Conservation (phyloP, 345 rosid genomes). For the Kernera saxatilis region DNA sequence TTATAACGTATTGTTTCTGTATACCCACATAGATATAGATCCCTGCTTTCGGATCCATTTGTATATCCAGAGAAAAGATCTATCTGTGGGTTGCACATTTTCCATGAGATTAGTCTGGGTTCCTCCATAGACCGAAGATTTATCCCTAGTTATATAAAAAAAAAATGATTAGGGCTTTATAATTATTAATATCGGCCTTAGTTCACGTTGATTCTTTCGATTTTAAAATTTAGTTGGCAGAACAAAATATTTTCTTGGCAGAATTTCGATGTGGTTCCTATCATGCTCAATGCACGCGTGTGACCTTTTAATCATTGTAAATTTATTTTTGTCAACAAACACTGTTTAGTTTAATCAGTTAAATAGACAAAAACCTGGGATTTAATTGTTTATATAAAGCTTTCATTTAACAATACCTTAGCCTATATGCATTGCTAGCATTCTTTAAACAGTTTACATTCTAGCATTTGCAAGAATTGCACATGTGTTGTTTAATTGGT, state of each 20-base stretch:
- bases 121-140: too few relatives aligned
- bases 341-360: slow-evolving; percentile 1
- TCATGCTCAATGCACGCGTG: slow-evolving; percentile 29
- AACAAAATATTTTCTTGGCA: slow-evolving; percentile 16
- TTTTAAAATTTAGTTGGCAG: slow-evolving; percentile 4
- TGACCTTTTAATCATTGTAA: slow-evolving; percentile 21
- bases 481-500: neutral
- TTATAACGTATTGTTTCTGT: too few relatives aligned
- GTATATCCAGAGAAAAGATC: too few relatives aligned
- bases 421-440: neutral
- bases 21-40: too few relatives aligned
- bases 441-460: neutral
- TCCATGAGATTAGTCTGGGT: too few relatives aligned
- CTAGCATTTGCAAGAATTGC: neutral
- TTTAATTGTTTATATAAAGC: neutral
- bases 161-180: too few relatives aligned
- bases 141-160: too few relatives aligned
- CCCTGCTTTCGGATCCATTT: too few relatives aligned
- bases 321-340: slow-evolving; percentile 13
- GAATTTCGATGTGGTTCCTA: slow-evolving; percentile 4
- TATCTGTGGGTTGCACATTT: too few relatives aligned
- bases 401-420: neutral
- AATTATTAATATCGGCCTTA: too few relatives aligned
- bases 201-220: neutral
- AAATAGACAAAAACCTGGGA: neutral